Base-by-base conservation (phyloP, 257 asterid genomes). In the Salvia miltiorrhiza region DNA sequence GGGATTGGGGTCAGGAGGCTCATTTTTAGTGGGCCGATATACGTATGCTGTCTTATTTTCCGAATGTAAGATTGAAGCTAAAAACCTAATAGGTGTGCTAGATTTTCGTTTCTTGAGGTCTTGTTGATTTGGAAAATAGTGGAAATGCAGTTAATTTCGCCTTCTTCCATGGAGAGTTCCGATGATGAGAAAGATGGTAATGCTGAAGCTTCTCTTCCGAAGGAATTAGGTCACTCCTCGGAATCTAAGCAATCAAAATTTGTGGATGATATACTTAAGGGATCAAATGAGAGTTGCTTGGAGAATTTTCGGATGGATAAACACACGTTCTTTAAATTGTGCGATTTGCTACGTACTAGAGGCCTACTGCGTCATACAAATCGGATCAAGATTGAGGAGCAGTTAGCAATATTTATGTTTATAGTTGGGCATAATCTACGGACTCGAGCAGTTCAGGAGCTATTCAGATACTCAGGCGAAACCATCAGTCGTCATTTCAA, bases 401-500 rank as follows among this genome's bases (percentile, higher is more conserved):
- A 82, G 65, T 37, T 76, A 41, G 86, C 78, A 20, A 79, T 79
- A 66, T 76, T 82, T 70, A 76, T 82, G 87, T 82, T 78, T 71
- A 76, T 82, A 72, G 71, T 78, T 39, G 86, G 86, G 17, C 86
- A 79, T 65, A 82, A 73, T 50, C 67, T 82, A 76, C 70, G 86
- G 30, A 82, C 86, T 67, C 72, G 84, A 63, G 86, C 86, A 65
- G 86, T 78, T 69, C 83, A 82, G 70, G 86, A 78, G 69, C 78
- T 76, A 16, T 82, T 82, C 57, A 73, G 69, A 69, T 82, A 82
- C 68, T 82, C 86, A 0, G 83, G 86, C 1, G 86, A 81, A 78
- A 81, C 86, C 69, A 81, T 76, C 68, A 82, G 86, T 67, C 80
- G 82, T 28, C 80, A 82, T 82, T 82, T 82, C 71, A 82, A 82